These are phyloP conservation scores for Xylariomycetidae sp. DNA, from an alignment of 2,329 filamentous ascomycete genomes.

Conservation along the genomic window DNA sequence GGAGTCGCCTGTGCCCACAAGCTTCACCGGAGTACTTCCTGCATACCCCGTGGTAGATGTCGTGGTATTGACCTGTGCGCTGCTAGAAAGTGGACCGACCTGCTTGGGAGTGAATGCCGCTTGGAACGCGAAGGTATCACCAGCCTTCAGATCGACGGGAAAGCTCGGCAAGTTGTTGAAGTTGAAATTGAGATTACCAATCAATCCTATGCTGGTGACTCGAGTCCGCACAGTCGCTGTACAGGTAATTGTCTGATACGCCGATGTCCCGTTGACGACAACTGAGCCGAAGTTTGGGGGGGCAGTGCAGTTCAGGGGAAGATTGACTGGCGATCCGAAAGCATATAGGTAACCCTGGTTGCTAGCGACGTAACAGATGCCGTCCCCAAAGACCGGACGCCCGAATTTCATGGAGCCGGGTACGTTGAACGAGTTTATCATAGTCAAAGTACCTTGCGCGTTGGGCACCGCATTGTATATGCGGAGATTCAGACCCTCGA, in stretches of 20 bases:
- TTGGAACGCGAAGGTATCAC: conserved; percentile 36
- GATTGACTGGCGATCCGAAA: conserved; percentile 51
- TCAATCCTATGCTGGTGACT: conserved; percentile 34
- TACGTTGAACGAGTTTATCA: conserved; percentile 48
- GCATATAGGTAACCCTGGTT: conserved; percentile 47
- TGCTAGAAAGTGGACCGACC: conserved; percentile 44
- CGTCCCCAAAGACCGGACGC: conserved; percentile 53
- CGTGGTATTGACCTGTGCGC: conserved; percentile 43
- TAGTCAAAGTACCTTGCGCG: conserved; percentile 36
- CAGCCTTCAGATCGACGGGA: conserved; percentile 30
- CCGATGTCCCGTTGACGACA: conserved; percentile 33
- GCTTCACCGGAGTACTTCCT: conserved; percentile 37
- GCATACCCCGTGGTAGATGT: conserved; percentile 43
- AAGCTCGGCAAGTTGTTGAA: conserved; percentile 25
- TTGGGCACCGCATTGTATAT: conserved; percentile 49
- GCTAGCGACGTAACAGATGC: conserved; percentile 49
- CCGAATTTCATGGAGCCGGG: conserved; percentile 52
- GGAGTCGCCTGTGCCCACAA: conserved; percentile 47
- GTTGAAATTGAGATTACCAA: conserved; percentile 33
- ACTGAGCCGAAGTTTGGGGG: conserved; percentile 42
- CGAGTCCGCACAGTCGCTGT: conserved; percentile 39
- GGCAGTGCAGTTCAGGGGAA: conserved; percentile 49
- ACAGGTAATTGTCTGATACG: conserved; percentile 38
- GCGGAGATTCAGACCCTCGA: conserved; percentile 47
- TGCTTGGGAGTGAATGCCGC: conserved; percentile 39